Percentiles rank a stretch among this genome's conserved stretches.
Conservation (phyloP, 768 basidiomycete genomes). For the Pleurotus salmoneostramineus region DNA sequence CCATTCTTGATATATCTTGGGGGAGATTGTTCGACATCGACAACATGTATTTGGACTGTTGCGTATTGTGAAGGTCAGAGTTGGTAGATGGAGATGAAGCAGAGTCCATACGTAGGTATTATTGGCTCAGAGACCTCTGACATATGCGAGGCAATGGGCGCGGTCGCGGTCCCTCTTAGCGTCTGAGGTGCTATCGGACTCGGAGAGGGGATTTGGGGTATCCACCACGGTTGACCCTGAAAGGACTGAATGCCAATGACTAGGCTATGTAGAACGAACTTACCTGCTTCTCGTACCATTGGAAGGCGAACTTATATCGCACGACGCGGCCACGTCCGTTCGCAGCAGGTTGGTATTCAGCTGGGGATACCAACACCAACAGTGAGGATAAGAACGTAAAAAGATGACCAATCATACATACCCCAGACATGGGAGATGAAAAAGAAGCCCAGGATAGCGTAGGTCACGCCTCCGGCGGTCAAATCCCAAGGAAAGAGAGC, state of each 20-base stretch:
- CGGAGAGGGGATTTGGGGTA: background rate
- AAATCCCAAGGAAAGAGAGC: conserved; percentile 71
- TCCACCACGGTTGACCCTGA: conserved; percentile 49
- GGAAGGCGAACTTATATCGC: conserved; percentile 80
- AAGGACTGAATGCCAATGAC: background rate
- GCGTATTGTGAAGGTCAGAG: background rate
- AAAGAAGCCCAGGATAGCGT: conserved; percentile 67
- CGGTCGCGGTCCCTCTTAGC: too few species aligned
- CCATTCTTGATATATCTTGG: conserved; percentile 55
- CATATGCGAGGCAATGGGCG: too few species aligned
- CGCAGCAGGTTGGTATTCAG: conserved; percentile 55
- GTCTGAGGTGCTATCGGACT: too few species aligned
- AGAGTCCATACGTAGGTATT: too few species aligned
- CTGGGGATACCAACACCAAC: conserved; percentile 26
- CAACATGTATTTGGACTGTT: conserved; percentile 26
- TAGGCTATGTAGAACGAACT: background rate
- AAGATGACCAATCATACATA: conserved; percentile 22
- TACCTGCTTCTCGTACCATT: conserved; percentile 76
- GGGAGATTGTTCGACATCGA: conserved; percentile 40
- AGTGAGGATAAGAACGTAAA: conserved; percentile 8
- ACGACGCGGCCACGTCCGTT: conserved; percentile 53
- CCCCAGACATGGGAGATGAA: conserved; percentile 70
- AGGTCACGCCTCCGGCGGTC: conserved; percentile 35
- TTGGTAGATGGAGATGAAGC: background rate
- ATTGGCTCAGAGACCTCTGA: too few species aligned